Conservation (phyloP, 1,139 yeast genomes). For the Geotrichum reessii region DNA sequence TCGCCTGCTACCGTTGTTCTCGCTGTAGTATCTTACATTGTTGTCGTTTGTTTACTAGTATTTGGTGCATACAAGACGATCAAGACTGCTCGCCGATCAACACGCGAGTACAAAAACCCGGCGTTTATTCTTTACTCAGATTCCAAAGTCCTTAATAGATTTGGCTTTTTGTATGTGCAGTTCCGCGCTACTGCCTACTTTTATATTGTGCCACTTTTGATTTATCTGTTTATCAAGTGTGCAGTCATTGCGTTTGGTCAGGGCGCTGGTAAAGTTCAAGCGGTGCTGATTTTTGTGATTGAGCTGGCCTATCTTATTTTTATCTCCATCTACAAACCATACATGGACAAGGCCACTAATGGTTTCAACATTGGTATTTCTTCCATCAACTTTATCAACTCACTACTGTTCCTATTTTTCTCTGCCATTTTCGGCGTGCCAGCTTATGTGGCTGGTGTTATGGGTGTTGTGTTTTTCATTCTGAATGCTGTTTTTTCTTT, state of each 20-base stretch:
- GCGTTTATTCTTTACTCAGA: slow-evolving; percentile 90
- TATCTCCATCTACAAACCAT: slow-evolving; percentile 63
- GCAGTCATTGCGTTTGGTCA: slow-evolving; percentile 85
- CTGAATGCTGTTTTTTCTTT: slow-evolving; percentile 86
- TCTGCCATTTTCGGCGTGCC: slow-evolving; percentile 81
- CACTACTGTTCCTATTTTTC: slow-evolving; percentile 82
- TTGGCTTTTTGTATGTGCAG: slow-evolving; percentile 87
- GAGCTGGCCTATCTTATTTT: slow-evolving; percentile 67
- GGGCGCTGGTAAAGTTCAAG: slow-evolving; percentile 70
- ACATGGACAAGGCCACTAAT: slow-evolving; percentile 90
- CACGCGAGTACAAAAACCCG: slow-evolving; percentile 73
- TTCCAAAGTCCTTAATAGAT: slow-evolving; percentile 69
- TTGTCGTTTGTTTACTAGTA: slow-evolving; percentile 52
- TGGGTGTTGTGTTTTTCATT: slow-evolving; percentile 85
- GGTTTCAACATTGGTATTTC: slow-evolving; percentile 82
- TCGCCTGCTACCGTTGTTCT: slow-evolving; percentile 77
- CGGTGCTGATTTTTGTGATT: slow-evolving; percentile 66
- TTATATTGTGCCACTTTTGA: slow-evolving; percentile 62
- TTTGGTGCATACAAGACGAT: slow-evolving; percentile 74
- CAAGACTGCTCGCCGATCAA: slow-evolving; percentile 64
- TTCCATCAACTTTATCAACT: slow-evolving; percentile 70
- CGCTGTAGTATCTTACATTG: slow-evolving; percentile 61
- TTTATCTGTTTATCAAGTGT: slow-evolving; percentile 67
- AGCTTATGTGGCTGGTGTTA: slow-evolving; percentile 77
- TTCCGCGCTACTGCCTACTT: slow-evolving; percentile 83